Evolutionary conservation across 305 asterid genomes (phyloP), one percentile per base, ranked within the genome.

Genomic region (Ilex paraguariensis): DNA sequence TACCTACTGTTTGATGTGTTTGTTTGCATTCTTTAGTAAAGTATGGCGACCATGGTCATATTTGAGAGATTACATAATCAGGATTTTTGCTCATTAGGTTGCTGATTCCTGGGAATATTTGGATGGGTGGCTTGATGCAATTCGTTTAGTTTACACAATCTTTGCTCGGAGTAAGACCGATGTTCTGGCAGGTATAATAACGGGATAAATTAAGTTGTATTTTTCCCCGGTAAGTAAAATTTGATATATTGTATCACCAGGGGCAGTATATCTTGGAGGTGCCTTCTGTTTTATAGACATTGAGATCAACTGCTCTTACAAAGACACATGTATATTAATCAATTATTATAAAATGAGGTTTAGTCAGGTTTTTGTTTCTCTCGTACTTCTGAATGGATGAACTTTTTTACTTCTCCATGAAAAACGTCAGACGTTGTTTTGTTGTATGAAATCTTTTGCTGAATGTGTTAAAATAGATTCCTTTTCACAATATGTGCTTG

Each of bases 51-150:
- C 36, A 15, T 13, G 61, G 48, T 32, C 42, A 10, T 33, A 33
- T 13, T 45, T 30, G 54, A 14, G 10, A 63, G 62, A 48, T 55
- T 17, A 56, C 50, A 14, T 21, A 21, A 67, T 59, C 59, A 12
- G 49, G 31, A 51, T 53, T 31, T 65, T 44, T 49, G 28, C 49
- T 72, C n/a, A 8, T 60, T 52, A 93, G 99, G 84, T 93, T 66
- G 97, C 96, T 28, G 99, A 93, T 75, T 86, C 99, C 13, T 90
- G 99, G 99, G 97, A 93, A 71, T 79, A 84, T 63, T 75, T 93
- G 81, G 99, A 93, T 14, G 95, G 95, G 66, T 93, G 99, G 99
- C 88, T 93, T 56, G 99, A 93, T 78, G 97, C 99, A 8, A 86
- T 93, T 65, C 87, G 96, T 39, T 72, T 93, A 76, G 96, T 86